Evolutionary conservation across 2,329 filamentous ascomycete species (phyloP), one percentile per base, ranked within the genome.

Genomic region (Pseudogymnoascus sp.): DNA sequence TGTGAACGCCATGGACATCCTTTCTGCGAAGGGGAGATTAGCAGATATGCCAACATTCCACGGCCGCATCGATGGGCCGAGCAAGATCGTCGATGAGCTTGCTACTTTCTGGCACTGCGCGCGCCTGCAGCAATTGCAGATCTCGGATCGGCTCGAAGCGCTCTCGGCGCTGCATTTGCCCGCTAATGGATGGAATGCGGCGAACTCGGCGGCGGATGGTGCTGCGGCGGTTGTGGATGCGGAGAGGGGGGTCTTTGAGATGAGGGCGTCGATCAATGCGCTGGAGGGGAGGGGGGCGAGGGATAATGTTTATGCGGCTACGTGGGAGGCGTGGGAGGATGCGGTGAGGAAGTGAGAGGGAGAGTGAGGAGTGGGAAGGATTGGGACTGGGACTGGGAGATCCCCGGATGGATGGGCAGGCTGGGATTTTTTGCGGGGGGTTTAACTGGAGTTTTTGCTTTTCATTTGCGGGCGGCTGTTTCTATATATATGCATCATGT

Each of bases 1-100:
- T 23, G 76, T 86, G 36, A 81, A 85, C 59, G 86, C 87, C 0
- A 78, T 87, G 36, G 88, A 91, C 68, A 83, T 89, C 14, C 77
- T 90, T 63, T 84, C 84, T 11, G 83, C 86, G 0, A 83, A 81
- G 4, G 84, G 86, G 1, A 71, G 78, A 0, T 72, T 86, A 5
- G 74, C 78, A 0, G 77, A 80, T 11, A 71, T 89, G 10, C 72
- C 79, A 1, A 75, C 77, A 10, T 76, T 83, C 26, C 78, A 88
- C 39, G 78, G 82, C 8, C 78, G 80, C 10, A 79, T 89, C 60
- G 75, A 77, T 16, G 78, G 80, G 34, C 82, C 82, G 0, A 73
- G 84, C 37, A 76, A 78, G 6, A 79, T 82, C 11, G 74, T 90
- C 16, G 80, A 83, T 14, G 79, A 84, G 62, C 76, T 88, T 37